phyloP scores from a whole-genome alignment of 805 yeast species.

The Hanseniaspora lachancei region DNA sequence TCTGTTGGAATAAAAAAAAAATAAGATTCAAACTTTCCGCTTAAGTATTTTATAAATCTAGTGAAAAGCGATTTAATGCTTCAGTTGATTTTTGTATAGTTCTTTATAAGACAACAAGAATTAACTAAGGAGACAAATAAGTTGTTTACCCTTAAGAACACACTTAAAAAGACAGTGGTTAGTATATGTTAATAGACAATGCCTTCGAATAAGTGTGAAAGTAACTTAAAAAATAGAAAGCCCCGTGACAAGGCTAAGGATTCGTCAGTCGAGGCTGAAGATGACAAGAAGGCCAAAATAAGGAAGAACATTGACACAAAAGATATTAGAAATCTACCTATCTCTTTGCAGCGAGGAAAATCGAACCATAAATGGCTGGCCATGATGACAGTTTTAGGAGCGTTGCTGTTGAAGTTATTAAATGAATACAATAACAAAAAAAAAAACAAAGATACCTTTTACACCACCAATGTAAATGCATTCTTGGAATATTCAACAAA shows the following conservation, averaged over 20 bases:
- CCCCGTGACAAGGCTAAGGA: background rate
- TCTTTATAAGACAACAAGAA: too few species aligned
- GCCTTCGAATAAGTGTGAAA: background rate
- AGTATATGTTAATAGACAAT: too few species aligned
- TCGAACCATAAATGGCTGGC: constrained; percentile 10
- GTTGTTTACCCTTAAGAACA: too few species aligned
- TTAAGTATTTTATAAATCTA: too few species aligned
- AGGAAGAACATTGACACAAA: background rate
- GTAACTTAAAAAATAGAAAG: background rate
- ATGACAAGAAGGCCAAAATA: background rate
- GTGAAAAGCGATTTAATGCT: too few species aligned
- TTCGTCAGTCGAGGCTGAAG: background rate
- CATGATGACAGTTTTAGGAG: constrained; percentile 7
- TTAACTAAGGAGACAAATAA: too few species aligned
- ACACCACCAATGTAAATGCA: background rate
- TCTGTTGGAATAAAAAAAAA: too few species aligned
- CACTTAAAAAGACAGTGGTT: too few species aligned
- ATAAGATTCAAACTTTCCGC: too few species aligned
- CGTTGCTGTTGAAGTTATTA: background rate
- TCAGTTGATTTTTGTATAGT: too few species aligned
- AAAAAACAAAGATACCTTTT: background rate
- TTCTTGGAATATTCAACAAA: background rate
- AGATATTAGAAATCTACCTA: constrained; percentile 1
- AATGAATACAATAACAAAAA: constrained; percentile 6
- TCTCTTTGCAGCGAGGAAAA: constrained; percentile 6